A percentile compares a stretch with the other conserved stretches of the same genome.
These are phyloP conservation scores for Aaosphaeria pasadenensis DNA, from an alignment of 2,329 filamentous ascomycete genomes.

Conservation along the genomic window DNA sequence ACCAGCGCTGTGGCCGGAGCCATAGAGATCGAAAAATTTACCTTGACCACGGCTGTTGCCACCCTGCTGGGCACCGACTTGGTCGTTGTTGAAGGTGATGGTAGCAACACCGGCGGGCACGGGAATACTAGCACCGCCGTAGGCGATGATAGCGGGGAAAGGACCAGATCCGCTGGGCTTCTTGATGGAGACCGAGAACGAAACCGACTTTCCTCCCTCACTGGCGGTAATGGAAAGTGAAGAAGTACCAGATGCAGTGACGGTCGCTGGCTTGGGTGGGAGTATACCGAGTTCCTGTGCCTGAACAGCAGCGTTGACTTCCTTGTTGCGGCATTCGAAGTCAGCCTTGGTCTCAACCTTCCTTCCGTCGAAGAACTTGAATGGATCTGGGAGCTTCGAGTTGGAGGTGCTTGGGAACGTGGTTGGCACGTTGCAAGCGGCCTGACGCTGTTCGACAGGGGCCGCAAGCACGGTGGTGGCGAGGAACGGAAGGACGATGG, in stretches of 20 bases:
- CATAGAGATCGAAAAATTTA: constrained; percentile 60
- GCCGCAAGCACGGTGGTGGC: constrained; percentile 26
- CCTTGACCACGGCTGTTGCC: constrained; percentile 52
- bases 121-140: constrained; percentile 55
- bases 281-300: constrained; percentile 37
- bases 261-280: constrained; percentile 32
- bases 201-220: constrained; percentile 33
- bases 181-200: constrained; percentile 35
- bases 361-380: constrained; percentile 36
- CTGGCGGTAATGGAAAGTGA: constrained; percentile 33
- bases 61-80: constrained; percentile 51
- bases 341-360: constrained; percentile 33
- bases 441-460: constrained; percentile 29
- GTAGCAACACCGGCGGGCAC: constrained; percentile 54
- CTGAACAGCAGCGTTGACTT: constrained; percentile 35
- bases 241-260: constrained; percentile 30
- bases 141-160: constrained; percentile 57
- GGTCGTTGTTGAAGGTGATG: constrained; percentile 59
- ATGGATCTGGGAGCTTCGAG: constrained; percentile 37
- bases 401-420: constrained; percentile 27
- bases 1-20: constrained; percentile 53
- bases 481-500: constrained; percentile 25
- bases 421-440: constrained; percentile 25
- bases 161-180: constrained; percentile 46
- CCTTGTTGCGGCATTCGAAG: constrained; percentile 36